Conservation (phyloP, 148 eudicot species). For the Rhododendron molle region DNA sequence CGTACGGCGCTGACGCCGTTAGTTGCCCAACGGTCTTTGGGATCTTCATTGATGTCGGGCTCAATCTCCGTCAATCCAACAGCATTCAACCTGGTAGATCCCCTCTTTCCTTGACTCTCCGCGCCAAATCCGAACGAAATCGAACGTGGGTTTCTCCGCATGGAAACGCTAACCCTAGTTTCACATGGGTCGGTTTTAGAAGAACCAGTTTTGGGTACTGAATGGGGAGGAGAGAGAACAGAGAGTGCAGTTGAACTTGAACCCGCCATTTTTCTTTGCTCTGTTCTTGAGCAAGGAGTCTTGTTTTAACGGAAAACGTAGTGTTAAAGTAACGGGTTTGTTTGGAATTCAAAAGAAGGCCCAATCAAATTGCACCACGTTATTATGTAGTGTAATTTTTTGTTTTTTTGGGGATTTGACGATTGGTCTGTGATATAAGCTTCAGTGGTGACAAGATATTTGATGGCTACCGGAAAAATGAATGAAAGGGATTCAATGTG, state of each 20-base stretch:
- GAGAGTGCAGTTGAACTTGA: slow-evolving; percentile 30
- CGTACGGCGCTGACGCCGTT: slow-evolving; percentile 48
- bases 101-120: not conserved
- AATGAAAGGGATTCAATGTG: not conserved
- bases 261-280: slow-evolving; percentile 33
- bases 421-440: not conserved
- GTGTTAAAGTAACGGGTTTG: not conserved
- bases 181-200: slow-evolving; percentile 12
- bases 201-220: slow-evolving; percentile 23
- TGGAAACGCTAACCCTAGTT: slow-evolving; percentile 13
- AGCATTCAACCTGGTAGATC: slow-evolving; percentile 38
- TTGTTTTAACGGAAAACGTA: not conserved
- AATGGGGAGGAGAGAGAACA: slow-evolving; percentile 23
- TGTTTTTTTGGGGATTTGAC: not conserved
- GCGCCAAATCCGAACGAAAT: not conserved
- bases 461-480: not conserved
- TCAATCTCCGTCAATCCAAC: slow-evolving; percentile 75
- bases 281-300: not conserved
- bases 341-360: not conserved
- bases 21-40: slow-evolving; percentile 68
- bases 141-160: not conserved
- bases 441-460: not conserved
- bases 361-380: slow-evolving; percentile 2
- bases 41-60: slow-evolving; percentile 82
- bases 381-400: not conserved